phyloP scores from a whole-genome alignment of 192 early-diverging fungal genomes.

The Gonapodya prolifera region DNA sequence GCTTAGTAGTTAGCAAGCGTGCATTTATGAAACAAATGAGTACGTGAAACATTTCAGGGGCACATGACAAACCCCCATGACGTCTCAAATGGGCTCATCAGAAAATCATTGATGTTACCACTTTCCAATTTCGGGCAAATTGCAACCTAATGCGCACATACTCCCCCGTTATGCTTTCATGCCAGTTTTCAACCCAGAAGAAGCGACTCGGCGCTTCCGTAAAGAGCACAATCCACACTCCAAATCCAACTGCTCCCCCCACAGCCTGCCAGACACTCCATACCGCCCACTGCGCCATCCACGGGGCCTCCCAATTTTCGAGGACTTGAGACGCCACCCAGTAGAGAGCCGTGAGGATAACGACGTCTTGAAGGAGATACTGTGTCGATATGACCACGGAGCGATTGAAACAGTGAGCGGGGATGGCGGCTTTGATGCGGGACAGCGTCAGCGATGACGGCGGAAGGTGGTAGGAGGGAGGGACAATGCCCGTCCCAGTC shows the following conservation, averaged over 20 bases:
- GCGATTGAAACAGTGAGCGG: constrained; percentile 87
- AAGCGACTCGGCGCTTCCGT: no score
- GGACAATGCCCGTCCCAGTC: background rate
- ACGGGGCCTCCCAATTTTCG: background rate
- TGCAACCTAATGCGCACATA: no score
- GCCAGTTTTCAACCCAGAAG: constrained; percentile 12
- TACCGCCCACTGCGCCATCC: background rate
- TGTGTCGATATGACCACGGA: constrained; percentile 62
- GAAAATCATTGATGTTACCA: background rate
- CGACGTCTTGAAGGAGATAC: constrained; percentile 68
- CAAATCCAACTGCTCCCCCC: constrained; percentile 75
- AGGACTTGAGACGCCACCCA: constrained; percentile 49
- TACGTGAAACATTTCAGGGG: no score
- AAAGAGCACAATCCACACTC: constrained; percentile 73
- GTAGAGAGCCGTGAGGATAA: constrained; percentile 45
- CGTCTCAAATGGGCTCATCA: background rate
- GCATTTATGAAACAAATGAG: no score
- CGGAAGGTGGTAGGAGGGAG: background rate
- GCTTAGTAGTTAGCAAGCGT: no score
- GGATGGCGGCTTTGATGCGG: constrained; percentile 76
- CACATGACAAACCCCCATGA: no score
- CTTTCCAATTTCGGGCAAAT: no score
- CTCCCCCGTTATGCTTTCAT: background rate
- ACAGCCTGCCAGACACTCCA: constrained; percentile 55
- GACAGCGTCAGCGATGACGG: constrained; percentile 58